Percentiles rank a stretch among this genome's conserved stretches.
phyloP scores from a whole-genome alignment of 495 filamentous ascomycete species.

The Penicillium longicatenatum region DNA sequence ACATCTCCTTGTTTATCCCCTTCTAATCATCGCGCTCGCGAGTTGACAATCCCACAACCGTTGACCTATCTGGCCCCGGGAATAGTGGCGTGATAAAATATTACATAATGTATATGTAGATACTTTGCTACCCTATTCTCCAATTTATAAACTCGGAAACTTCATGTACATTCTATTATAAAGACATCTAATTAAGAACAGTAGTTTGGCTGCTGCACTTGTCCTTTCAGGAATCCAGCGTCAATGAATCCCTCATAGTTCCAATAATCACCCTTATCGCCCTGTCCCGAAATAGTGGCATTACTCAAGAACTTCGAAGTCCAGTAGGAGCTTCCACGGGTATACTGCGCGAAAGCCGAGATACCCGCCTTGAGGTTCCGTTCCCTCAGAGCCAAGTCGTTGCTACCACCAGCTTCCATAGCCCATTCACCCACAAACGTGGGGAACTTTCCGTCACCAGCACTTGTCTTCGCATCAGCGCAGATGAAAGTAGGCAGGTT shows the following conservation, averaged over 20 bases:
- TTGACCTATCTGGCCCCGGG: no score
- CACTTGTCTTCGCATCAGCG: slow-evolving; percentile 1
- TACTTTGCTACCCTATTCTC: not conserved
- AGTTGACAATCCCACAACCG: no score
- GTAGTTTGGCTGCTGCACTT: slow-evolving; percentile 1
- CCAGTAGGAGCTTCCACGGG: slow-evolving; percentile 30
- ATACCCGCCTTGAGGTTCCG: slow-evolving; percentile 28
- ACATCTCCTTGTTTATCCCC: no score
- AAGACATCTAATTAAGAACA: not conserved
- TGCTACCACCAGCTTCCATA: slow-evolving; percentile 26
- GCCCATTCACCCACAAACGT: slow-evolving; percentile 36
- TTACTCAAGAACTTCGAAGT: slow-evolving; percentile 30
- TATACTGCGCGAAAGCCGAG: slow-evolving; percentile 21
- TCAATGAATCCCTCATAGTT: slow-evolving; percentile 15
- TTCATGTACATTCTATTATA: not conserved
- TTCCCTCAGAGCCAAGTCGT: slow-evolving; percentile 26
- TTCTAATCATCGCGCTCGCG: no score
- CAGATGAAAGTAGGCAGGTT: slow-evolving; percentile 25
- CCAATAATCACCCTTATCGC: slow-evolving; percentile 32
- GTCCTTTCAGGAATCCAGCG: slow-evolving; percentile 4
- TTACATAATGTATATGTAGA: no score
- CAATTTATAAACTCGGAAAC: not conserved
- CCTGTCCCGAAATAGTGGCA: slow-evolving; percentile 21
- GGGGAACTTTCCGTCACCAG: slow-evolving; percentile 33
- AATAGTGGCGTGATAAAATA: not conserved